phyloP scores from a whole-genome alignment of 257 asterid species.

The Rubia yunnanensis region DNA sequence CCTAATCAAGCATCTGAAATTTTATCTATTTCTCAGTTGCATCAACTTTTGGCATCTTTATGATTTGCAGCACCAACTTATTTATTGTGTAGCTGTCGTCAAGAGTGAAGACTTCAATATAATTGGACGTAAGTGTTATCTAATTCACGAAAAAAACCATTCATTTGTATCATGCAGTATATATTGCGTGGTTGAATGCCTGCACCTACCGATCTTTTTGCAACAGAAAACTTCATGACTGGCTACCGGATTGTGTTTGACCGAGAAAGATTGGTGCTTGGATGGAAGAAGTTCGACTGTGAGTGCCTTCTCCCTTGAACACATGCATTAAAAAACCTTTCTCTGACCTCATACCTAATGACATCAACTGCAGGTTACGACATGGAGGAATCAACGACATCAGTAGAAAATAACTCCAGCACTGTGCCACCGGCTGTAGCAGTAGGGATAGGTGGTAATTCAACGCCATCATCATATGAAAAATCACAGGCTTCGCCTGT shows the following conservation, averaged over 20 bases:
- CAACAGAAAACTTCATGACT: constrained; percentile 73
- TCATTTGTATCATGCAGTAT: background rate
- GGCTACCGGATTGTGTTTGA: constrained; percentile 81
- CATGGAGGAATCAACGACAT: constrained; percentile 28
- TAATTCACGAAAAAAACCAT: too few relatives aligned
- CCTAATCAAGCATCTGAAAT: constrained; percentile 3
- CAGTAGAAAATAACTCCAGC: constrained; percentile 31
- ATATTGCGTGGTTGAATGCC: background rate
- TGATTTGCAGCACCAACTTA: constrained; percentile 46
- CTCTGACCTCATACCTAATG: background rate
- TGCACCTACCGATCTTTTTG: background rate
- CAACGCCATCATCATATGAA: constrained; percentile 21
- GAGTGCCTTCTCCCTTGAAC: constrained; percentile 21
- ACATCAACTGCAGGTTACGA: constrained; percentile 51
- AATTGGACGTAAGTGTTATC: constrained; percentile 63
- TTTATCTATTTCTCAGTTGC: background rate
- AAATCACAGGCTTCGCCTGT: constrained; percentile 28
- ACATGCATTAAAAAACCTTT: background rate
- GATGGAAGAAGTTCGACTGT: constrained; percentile 71
- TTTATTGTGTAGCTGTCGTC: constrained; percentile 72
- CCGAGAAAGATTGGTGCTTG: constrained; percentile 72
- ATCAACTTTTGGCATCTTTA: background rate
- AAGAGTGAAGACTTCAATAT: constrained; percentile 69
- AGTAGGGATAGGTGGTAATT: constrained; percentile 25
- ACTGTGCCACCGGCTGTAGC: constrained; percentile 44